Percentiles rank a stretch among this genome's conserved stretches.
Evolutionary conservation across 2,329 filamentous ascomycete species (phyloP).

Genomic region (Ophiobolus disseminans): DNA sequence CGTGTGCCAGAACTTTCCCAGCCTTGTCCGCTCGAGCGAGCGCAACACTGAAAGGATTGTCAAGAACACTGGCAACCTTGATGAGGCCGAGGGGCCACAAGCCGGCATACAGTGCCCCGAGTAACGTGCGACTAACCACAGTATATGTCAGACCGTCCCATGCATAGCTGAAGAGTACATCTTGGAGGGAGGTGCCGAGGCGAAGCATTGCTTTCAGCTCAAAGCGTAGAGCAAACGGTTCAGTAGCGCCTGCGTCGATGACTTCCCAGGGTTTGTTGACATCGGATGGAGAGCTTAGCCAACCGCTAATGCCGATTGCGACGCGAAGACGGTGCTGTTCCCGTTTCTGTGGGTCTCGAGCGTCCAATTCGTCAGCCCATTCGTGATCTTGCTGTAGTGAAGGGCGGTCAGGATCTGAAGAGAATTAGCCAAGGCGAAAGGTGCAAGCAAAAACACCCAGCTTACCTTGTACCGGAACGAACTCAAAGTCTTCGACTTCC

Average conservation of each 20-base stretch:
- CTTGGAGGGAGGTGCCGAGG: conserved; percentile 77
- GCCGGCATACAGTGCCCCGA: conserved; percentile 54
- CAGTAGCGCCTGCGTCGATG: conserved; percentile 69
- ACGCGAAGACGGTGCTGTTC: conserved; percentile 65
- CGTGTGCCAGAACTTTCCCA: conserved; percentile 78
- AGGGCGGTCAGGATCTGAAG: conserved; percentile 30
- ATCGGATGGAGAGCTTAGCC: conserved; percentile 74
- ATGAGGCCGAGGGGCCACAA: conserved; percentile 56
- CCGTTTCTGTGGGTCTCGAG: conserved; percentile 32
- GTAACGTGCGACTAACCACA: conserved; percentile 68
- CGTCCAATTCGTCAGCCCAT: conserved; percentile 35
- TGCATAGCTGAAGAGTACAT: conserved; percentile 76
- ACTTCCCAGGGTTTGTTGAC: conserved; percentile 77
- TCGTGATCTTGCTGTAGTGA: conserved; percentile 25
- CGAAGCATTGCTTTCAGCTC: conserved; percentile 78
- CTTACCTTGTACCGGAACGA: conserved; percentile 71
- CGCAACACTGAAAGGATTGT: conserved; percentile 81
- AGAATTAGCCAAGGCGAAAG: conserved; percentile 1
- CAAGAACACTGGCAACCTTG: conserved; percentile 64
- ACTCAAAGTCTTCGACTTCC: conserved; percentile 86
- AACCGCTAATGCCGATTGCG: conserved; percentile 80
- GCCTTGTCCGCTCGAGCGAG: conserved; percentile 80
- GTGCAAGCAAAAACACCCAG: background rate
- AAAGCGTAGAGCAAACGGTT: conserved; percentile 83
- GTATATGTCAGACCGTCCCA: conserved; percentile 77